Percentiles rank a stretch among this genome's conserved stretches.
Evolutionary conservation across 164 flowering plant species (phyloP).

Genomic region (Liquidambar formosana): DNA sequence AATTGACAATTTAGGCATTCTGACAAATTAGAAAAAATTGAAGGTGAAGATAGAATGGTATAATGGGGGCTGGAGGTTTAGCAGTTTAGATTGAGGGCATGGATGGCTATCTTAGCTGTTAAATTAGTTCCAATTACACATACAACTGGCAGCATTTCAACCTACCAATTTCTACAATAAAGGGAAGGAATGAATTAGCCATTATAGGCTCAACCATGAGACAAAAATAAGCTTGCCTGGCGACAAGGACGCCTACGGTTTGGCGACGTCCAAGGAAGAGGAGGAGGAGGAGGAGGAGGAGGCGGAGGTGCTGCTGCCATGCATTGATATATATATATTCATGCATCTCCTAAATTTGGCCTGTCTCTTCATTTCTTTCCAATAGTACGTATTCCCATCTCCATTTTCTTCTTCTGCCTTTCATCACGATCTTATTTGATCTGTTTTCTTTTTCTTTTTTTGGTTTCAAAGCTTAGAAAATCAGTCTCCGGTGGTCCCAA

Average conservation of each 20-base stretch:
- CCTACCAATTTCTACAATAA: not conserved
- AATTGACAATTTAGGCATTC: too few species aligned
- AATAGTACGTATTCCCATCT: not conserved
- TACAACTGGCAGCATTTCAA: slow-evolving; percentile 5
- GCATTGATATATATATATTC: not conserved
- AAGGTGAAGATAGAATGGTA: too few species aligned
- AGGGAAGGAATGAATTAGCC: not conserved
- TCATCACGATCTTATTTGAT: too few species aligned
- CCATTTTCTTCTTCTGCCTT: too few species aligned
- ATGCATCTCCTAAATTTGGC: not conserved
- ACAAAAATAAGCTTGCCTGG: not conserved
- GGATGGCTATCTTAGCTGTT: not conserved
- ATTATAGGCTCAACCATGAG: not conserved
- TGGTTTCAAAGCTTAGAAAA: not conserved
- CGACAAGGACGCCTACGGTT: not conserved
- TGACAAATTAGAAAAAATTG: too few species aligned
- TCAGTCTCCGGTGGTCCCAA: not conserved
- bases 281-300: slow-evolving; percentile 3
- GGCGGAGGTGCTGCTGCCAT: not conserved
- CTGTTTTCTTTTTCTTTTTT: not conserved
- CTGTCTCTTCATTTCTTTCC: not conserved
- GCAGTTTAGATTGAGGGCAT: too few species aligned
- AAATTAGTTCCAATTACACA: not conserved
- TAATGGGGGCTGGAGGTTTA: too few species aligned
- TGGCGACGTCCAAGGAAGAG: not conserved